Evolutionary conservation across 2,329 filamentous ascomycete genomes (phyloP), one percentile per base, ranked within the genome.

Genomic region (Dactylellina haptotyla): DNA sequence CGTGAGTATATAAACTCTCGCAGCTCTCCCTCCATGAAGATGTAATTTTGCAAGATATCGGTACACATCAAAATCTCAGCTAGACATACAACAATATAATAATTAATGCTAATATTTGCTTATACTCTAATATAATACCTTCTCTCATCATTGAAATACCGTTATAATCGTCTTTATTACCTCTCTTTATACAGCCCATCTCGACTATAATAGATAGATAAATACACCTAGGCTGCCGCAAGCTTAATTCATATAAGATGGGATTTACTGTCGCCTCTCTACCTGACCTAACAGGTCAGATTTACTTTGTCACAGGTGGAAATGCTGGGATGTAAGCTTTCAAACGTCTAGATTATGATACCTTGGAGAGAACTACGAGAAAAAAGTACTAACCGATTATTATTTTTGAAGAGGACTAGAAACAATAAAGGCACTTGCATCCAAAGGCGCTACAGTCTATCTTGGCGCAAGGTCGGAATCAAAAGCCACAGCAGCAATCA

Each of bases 381-480:
- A 41, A n/a, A 12, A 41, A 41, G 6, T 41, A 41, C 37, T 41
- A n/a, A 41, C 37, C 6, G 14, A 41, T 4, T n/a, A 1, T 4
- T 12, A 12, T 20, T 26, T 25, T 25, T 14, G 30, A 16, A 75
- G 70, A 20, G 76, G 77, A 30, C 64, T 75, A 48, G 59, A 75
- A 53, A 75, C 75, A 10, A 69, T 76, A 25, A 57, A 45, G 32
- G 63, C 64, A 9, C 64, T 78, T 1, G 58, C 75, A 20, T 28
- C 39, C 4, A 79, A 81, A 34, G 81, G 82, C 69, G 83, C 81
- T 32, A 83, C 80, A 54, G 81, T 84, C 37, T 84, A 83, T 75
- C 75, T 84, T 18, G 80, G 81, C 10, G 82, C 80, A 1, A 81
- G 83, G 20, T 81, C 80, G 1, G 77, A 80, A 54, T 77, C 79